Percentiles rank a stretch among this genome's conserved stretches.
Conservation (phyloP, 306 rosid species). For the Vigna mungo region DNA sequence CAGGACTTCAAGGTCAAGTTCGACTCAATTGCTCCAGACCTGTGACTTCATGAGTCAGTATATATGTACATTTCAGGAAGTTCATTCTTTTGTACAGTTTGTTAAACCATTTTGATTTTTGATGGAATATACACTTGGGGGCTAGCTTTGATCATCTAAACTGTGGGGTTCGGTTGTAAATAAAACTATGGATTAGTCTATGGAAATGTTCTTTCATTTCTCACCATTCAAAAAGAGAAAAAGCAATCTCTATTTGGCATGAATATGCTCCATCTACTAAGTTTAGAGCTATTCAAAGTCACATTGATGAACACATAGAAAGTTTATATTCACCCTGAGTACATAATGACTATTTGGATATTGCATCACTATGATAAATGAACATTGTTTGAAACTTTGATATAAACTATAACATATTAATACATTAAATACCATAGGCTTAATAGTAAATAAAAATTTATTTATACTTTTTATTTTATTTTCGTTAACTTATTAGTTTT, state of each 20-base stretch:
- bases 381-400: too few species aligned
- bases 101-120: neutral
- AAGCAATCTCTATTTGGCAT: neutral
- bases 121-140: neutral
- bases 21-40: slow-evolving; percentile 53
- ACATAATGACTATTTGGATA: too few species aligned
- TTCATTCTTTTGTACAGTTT: neutral
- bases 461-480: too few species aligned
- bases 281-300: too few species aligned
- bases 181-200: slow-evolving; percentile 4
- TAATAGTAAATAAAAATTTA: too few species aligned
- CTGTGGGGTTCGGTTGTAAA: neutral
- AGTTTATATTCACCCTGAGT: too few species aligned
- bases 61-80: neutral
- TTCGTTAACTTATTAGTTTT: too few species aligned
- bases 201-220: slow-evolving; percentile 2
- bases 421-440: too few species aligned
- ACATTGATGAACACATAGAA: too few species aligned
- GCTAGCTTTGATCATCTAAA: neutral
- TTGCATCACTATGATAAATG: too few species aligned
- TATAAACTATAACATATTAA: too few species aligned
- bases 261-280: neutral
- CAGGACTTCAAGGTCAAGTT: slow-evolving; percentile 53
- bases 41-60: slow-evolving; percentile 20
- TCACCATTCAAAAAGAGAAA: neutral